Conservation (phyloP, 768 basidiomycete species). For the Termitomyces titanicus region DNA sequence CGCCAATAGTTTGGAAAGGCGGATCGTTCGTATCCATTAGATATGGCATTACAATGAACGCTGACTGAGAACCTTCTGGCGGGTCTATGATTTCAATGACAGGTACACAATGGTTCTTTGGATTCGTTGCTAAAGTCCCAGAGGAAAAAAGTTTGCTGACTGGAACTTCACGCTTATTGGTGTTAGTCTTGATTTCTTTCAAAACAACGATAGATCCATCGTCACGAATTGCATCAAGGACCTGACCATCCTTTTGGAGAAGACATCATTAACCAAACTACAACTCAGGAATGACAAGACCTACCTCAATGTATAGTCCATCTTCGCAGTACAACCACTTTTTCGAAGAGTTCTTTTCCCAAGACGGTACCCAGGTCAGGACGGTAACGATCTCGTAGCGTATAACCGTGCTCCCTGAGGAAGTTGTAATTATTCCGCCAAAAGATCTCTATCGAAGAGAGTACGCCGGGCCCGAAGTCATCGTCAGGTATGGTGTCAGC, state of each 20-base stretch:
- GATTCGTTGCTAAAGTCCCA: slow-evolving; percentile 6
- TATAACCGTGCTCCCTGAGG: background rate
- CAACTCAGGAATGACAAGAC: background rate
- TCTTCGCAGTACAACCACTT: background rate
- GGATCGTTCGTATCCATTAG: slow-evolving; percentile 4
- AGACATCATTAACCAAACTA: background rate
- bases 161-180: slow-evolving; percentile 22
- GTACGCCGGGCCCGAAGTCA: too few species aligned
- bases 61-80: slow-evolving; percentile 12
- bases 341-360: background rate
- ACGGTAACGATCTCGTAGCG: background rate
- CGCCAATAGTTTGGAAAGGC: background rate
- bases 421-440: background rate
- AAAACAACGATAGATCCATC: slow-evolving; percentile 26
- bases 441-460: background rate
- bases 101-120: slow-evolving; percentile 29
- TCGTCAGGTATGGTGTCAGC: background rate
- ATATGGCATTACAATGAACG: slow-evolving; percentile 24
- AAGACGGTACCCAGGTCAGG: background rate
- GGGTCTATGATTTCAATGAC: slow-evolving; percentile 15
- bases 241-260: background rate
- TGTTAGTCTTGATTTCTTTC: slow-evolving; percentile 15
- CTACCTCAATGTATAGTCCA: background rate
- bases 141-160: slow-evolving; percentile 21
- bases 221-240: slow-evolving; percentile 25